Evolutionary conservation across 139 green algal species (phyloP).

Genomic region (Closterium sp.): DNA sequence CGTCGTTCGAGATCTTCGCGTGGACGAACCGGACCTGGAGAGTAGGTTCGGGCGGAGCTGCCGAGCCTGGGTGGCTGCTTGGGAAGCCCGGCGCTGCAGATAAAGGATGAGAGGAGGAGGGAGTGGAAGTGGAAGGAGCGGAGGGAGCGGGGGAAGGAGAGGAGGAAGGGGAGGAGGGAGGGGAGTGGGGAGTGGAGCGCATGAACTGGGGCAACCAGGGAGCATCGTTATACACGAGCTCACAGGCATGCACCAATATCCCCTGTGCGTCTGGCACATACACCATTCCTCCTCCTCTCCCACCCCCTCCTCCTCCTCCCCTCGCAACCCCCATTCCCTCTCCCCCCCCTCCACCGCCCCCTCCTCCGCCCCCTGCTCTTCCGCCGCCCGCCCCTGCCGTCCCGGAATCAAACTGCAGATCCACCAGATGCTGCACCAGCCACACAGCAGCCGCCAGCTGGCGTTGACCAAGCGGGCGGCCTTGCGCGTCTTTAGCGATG

Average conservation of each 20-base stretch:
- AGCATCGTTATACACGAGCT: conserved; percentile 77
- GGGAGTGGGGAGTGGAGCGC: not conserved
- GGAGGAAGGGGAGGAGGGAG: conserved; percentile 7
- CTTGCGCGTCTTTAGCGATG: conserved; percentile 48
- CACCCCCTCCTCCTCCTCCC: not conserved
- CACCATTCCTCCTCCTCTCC: conserved; percentile 15
- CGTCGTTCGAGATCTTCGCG: conserved; percentile 52
- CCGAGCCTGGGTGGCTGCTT: not conserved
- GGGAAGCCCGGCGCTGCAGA: not conserved
- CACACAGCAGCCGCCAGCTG: conserved; percentile 64
- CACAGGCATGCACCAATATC: conserved; percentile 52
- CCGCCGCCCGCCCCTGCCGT: too few species aligned
- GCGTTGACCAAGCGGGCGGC: conserved; percentile 28
- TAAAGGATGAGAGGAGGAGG: not conserved
- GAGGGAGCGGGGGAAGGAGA: not conserved
- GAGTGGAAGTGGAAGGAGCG: not conserved
- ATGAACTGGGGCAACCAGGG: conserved; percentile 61
- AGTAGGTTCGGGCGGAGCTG: not conserved
- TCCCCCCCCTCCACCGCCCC: not conserved
- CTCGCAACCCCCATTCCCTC: not conserved
- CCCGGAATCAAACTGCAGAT: conserved; percentile 8
- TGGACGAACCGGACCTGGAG: conserved; percentile 27
- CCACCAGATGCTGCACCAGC: conserved; percentile 52
- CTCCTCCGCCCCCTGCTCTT: too few species aligned
- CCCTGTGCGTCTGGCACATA: conserved; percentile 64